Percentiles rank a stretch among this genome's conserved stretches.
Evolutionary conservation across 768 basidiomycete genomes (phyloP).

Genomic region (Flagelloscypha sp.): DNA sequence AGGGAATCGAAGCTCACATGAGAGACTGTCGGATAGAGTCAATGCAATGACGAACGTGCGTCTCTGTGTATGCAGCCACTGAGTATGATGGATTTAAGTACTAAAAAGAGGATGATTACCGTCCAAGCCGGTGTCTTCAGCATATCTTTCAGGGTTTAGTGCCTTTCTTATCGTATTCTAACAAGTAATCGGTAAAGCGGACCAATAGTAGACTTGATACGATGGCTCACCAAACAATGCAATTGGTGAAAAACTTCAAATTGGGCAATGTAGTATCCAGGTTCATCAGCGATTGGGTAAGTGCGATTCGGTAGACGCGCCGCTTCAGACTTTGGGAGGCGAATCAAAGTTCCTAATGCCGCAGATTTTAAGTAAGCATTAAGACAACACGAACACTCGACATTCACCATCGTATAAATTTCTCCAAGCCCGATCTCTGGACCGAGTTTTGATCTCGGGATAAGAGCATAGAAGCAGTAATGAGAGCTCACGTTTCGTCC

Average conservation of each 20-base stretch:
- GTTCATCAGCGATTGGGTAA: constrained; percentile 13
- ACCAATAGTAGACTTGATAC: background rate
- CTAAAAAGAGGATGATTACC: no score
- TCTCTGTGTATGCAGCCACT: constrained; percentile 12
- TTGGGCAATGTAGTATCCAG: constrained; percentile 15
- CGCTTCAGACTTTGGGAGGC: constrained; percentile 14
- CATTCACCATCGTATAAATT: no score
- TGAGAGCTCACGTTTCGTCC: constrained; percentile 3
- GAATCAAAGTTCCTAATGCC: constrained; percentile 13
- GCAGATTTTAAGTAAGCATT: no score
- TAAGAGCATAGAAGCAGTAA: no score
- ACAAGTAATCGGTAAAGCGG: background rate
- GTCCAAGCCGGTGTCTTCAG: constrained; percentile 10
- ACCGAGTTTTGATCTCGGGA: no score
- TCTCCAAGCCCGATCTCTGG: no score
- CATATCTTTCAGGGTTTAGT: constrained; percentile 13
- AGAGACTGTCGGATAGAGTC: constrained; percentile 15
- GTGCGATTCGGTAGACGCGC: constrained; percentile 16
- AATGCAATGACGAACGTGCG: constrained; percentile 16
- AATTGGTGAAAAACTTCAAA: constrained; percentile 20
- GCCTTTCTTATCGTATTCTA: constrained; percentile 15
- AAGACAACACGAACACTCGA: no score
- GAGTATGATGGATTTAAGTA: no score
- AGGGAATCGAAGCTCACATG: constrained; percentile 12
- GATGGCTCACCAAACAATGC: constrained; percentile 15